Conservation (phyloP, 495 filamentous ascomycete genomes). For the Friedmanniomyces simplex region DNA sequence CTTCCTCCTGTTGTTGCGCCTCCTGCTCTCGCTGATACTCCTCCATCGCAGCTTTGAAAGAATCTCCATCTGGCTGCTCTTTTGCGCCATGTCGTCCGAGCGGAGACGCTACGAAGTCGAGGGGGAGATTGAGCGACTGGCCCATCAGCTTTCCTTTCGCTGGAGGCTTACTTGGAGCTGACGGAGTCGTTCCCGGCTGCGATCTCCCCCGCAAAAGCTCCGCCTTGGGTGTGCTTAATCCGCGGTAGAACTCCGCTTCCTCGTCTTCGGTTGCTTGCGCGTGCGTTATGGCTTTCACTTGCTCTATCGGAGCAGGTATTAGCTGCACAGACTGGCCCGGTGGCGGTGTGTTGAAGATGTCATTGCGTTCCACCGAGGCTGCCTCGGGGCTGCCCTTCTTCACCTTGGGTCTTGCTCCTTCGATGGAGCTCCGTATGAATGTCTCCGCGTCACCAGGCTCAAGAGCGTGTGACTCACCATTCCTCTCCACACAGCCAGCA, state of each 20-base stretch:
- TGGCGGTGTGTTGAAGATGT: background rate
- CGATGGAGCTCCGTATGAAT: background rate
- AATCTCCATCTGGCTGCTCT: background rate
- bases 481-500: background rate
- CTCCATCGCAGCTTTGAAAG: background rate
- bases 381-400: background rate
- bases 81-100: background rate
- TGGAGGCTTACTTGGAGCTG: background rate
- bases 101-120: background rate
- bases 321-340: background rate
- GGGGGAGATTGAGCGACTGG: background rate
- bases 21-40: background rate
- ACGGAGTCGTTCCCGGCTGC: background rate
- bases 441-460: background rate
- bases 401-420: background rate
- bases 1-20: background rate
- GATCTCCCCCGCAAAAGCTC: background rate
- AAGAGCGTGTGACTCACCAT: background rate
- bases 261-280: background rate
- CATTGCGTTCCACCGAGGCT: too few species aligned
- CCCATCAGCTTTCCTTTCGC: background rate
- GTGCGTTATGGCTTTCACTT: background rate
- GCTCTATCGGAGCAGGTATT: background rate
- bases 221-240: background rate
- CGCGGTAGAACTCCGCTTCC: background rate